These are phyloP conservation scores for Dactylella cylindrospora DNA, from an alignment of 2,329 filamentous ascomycete genomes.

Conservation along the genomic window DNA sequence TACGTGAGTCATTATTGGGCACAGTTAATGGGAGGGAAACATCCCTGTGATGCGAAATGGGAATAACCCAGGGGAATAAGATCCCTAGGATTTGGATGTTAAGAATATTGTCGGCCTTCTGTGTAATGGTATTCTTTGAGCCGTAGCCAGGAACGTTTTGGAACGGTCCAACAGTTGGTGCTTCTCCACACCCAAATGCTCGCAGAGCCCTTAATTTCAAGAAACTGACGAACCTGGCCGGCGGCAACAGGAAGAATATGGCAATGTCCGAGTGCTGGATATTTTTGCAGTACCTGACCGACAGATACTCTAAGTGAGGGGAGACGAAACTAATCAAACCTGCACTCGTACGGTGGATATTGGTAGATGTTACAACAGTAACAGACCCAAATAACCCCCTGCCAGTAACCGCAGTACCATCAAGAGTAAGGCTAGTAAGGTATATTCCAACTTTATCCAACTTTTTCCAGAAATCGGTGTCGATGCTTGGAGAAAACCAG, in stretches of 20 bases:
- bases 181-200: slow-evolving; percentile 23
- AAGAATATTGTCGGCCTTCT: slow-evolving; percentile 35
- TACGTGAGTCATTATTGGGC: neutral
- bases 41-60: slow-evolving; percentile 3
- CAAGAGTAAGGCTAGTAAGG: slow-evolving; percentile 20
- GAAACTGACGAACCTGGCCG: neutral
- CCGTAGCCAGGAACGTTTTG: slow-evolving; percentile 39
- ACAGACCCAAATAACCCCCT: slow-evolving; percentile 34
- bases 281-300: slow-evolving; percentile 25
- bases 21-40: slow-evolving; percentile 7
- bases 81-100: slow-evolving; percentile 34
- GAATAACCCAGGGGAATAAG: slow-evolving; percentile 10
- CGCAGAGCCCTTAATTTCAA: slow-evolving; percentile 2
- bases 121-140: slow-evolving; percentile 25
- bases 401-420: slow-evolving; percentile 36
- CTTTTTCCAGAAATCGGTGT: neutral
- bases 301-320: slow-evolving; percentile 8
- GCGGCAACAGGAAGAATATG: slow-evolving; percentile 30
- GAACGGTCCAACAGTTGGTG: slow-evolving; percentile 32
- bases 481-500: slow-evolving; percentile 17
- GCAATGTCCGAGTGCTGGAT: slow-evolving; percentile 35
- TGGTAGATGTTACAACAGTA: slow-evolving; percentile 1
- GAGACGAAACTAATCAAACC: slow-evolving; percentile 19
- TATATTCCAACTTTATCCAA: neutral
- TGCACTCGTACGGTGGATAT: slow-evolving; percentile 24